Conservation (phyloP, 805 yeast genomes). For the Cyberlindnera samutprakarnensis region DNA sequence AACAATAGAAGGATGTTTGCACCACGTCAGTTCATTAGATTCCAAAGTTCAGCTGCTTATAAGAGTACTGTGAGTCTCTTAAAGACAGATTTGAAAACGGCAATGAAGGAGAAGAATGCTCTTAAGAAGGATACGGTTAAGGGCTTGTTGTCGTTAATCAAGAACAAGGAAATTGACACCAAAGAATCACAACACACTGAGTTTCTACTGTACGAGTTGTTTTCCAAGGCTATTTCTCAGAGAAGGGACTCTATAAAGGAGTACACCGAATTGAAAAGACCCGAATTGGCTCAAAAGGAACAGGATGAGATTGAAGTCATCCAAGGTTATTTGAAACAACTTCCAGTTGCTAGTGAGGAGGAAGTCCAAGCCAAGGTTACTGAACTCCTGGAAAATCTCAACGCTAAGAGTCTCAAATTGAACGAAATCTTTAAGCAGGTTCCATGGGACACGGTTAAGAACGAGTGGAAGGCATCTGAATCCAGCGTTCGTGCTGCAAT, state of each 20-base stretch:
- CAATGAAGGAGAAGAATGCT: conserved; percentile 40
- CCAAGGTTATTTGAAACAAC: conserved; percentile 27
- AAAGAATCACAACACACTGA: conserved; percentile 27
- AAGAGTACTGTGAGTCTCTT: conserved; percentile 25
- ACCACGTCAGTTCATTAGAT: too few species aligned
- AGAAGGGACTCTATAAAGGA: conserved; percentile 43
- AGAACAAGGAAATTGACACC: conserved; percentile 36
- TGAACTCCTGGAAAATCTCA: conserved; percentile 18
- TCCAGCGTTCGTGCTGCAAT: conserved; percentile 25
- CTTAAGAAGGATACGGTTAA: conserved; percentile 37
- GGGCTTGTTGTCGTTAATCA: conserved; percentile 33
- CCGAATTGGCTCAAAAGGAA: conserved; percentile 50
- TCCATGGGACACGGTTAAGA: conserved; percentile 25
- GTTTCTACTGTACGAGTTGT: conserved; percentile 27
- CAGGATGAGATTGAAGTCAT: conserved; percentile 36
- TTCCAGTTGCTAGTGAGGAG: conserved; percentile 43
- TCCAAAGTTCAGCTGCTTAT: conserved; percentile 28
- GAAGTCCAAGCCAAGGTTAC: conserved; percentile 30
- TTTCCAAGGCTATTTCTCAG: conserved; percentile 39
- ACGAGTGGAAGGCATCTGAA: conserved; percentile 32
- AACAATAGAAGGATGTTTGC: too few species aligned
- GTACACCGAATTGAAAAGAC: conserved; percentile 37
- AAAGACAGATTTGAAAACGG: conserved; percentile 37
- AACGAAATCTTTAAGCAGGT: conserved; percentile 26
- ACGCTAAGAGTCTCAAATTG: conserved; percentile 16